phyloP scores from a whole-genome alignment of 805 yeast species.

The Sungouiozyma ichnusensis region DNA sequence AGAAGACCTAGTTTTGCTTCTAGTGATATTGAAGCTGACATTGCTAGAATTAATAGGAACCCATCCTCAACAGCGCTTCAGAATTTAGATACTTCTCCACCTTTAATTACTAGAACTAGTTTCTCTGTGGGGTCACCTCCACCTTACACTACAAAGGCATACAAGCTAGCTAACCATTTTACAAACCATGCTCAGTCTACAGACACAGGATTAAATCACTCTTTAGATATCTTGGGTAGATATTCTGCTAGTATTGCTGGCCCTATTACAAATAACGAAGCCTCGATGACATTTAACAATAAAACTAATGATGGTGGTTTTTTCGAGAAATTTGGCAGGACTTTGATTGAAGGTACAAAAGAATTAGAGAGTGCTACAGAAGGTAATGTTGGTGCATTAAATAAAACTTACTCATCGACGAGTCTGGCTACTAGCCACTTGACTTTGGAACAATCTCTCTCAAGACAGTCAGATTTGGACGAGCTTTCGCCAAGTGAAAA shows the following conservation, averaged over 20 bases:
- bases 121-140: conserved; percentile 28
- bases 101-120: conserved; percentile 19
- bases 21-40: conserved; percentile 18
- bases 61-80: neutral
- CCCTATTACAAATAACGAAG: conserved; percentile 4
- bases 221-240: conserved; percentile 15
- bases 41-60: conserved; percentile 5
- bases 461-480: conserved; percentile 2
- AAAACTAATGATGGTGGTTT: conserved; percentile 16
- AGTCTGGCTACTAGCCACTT: neutral
- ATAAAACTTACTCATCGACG: neutral
- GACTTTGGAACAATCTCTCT: neutral
- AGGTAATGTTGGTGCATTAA: neutral
- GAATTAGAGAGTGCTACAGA: conserved; percentile 18
- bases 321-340: conserved; percentile 27
- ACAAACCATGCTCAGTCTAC: neutral
- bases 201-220: conserved; percentile 2
- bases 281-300: conserved; percentile 1
- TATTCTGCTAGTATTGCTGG: conserved; percentile 22
- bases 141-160: conserved; percentile 10
- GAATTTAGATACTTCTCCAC: conserved; percentile 8
- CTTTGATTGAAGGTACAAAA: conserved; percentile 27
- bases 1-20: conserved; percentile 24
- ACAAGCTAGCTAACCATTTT: neutral
- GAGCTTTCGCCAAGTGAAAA: conserved; percentile 3